Base-by-base conservation (phyloP, 2,329 filamentous ascomycete species). In the Chaetomium sp. region DNA sequence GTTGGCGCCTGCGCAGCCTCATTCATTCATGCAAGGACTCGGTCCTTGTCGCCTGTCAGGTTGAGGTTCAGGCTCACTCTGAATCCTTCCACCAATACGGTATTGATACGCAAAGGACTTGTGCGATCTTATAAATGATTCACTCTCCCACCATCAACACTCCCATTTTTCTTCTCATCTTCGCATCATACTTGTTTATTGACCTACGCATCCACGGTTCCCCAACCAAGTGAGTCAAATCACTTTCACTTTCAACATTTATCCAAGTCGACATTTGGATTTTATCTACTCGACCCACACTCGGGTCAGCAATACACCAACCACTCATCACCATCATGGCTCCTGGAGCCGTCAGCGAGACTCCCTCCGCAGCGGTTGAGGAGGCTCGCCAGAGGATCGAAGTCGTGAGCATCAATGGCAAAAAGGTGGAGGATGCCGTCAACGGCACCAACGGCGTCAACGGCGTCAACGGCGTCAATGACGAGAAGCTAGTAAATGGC, bases 301-400 rank as follows among this genome's bases (percentile, higher is more conserved):
- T 6, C 21, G 13, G 57, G 50, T 60, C 62, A 64, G 57, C 42
- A 42, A 23, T 19, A 12, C 3, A 12, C 16, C 35, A 2, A 25
- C 13, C 27, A 35, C 10, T 13, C 31, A 54, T n/a, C 63, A 65
- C 62, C 31, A 54, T n/a, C 59, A 65, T 65, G 63, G 63, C 59
- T 27, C 63, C 63, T 7, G 63, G 63, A 19, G 21, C 59, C 33
- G 49, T 65, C 29, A 25, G 35, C 55, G 60, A 63, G n/a, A 8
- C 33, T 35, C 21, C 45, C 16, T 27, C 47, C 16, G 38, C 38
- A 7, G 38, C 38, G 1, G 51, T 29, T n/a, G 60, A n/a, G 29
- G 56, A 53, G 19, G 21, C 50, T 23, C 27, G 42, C 31, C n/a
- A 51, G 31, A 60, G 31, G 13, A 12, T 60, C 6, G 51, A 65